Conservation (phyloP, 495 filamentous ascomycete species). For the Aspergillus asperescens region DNA sequence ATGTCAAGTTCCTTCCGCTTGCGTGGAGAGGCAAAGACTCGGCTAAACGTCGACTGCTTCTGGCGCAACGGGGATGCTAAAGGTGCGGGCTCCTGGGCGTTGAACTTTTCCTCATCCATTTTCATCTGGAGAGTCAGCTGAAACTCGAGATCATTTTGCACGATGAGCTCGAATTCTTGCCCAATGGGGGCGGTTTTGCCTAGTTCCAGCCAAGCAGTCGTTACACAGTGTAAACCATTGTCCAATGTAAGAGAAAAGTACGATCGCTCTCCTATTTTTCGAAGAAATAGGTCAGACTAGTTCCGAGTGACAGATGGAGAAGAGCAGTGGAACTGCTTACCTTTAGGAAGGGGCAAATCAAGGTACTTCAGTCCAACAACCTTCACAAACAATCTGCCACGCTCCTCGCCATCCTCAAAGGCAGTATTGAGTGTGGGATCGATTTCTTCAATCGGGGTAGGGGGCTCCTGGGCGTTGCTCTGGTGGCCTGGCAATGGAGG, state of each 20-base stretch:
- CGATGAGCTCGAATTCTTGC: constrained; percentile 96
- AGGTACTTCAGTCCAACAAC: constrained; percentile 94
- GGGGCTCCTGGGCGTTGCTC: constrained; percentile 62
- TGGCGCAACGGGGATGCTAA: constrained; percentile 51
- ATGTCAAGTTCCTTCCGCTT: constrained; percentile 90
- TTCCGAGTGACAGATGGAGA: too few relatives aligned
- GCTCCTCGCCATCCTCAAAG: constrained; percentile 73
- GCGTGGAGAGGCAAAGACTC: constrained; percentile 88
- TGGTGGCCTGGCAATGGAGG: constrained; percentile 87
- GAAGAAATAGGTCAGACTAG: constrained; percentile 15
- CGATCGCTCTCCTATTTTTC: constrained; percentile 67
- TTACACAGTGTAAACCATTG: constrained; percentile 96
- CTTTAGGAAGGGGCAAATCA: constrained; percentile 82
- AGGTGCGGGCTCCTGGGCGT: constrained; percentile 44
- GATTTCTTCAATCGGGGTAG: constrained; percentile 57
- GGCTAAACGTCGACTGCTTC: constrained; percentile 81
- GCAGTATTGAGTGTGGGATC: constrained; percentile 50
- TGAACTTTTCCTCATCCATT: constrained; percentile 64
- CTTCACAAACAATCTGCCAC: constrained; percentile 94
- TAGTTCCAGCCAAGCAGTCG: constrained; percentile 90
- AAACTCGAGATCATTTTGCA: constrained; percentile 94
- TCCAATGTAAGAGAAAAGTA: constrained; percentile 93
- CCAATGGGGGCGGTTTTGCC: constrained; percentile 92
- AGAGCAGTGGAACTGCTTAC: constrained; percentile 45
- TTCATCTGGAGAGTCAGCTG: constrained; percentile 95